A percentile compares a stretch with the other conserved stretches of the same genome.
phyloP scores from a whole-genome alignment of 768 basidiomycete species.

The Rhizopogon vesiculosus region DNA sequence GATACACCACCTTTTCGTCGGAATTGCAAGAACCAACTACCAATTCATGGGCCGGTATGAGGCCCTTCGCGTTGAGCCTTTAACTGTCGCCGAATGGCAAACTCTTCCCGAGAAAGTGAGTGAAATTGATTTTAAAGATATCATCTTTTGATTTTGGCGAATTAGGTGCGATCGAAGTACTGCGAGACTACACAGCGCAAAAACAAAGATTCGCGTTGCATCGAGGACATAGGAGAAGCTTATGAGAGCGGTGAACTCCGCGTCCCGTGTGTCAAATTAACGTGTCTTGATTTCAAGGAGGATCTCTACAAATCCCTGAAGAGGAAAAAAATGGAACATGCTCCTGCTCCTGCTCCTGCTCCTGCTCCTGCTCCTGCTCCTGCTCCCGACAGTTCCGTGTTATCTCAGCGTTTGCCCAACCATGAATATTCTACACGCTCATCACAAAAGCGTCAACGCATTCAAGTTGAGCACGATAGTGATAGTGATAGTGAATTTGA shows the following conservation, averaged over 20 bases:
- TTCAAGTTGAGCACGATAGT: background rate
- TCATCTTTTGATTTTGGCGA: background rate
- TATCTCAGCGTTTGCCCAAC: background rate
- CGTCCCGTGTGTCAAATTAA: constrained; percentile 46
- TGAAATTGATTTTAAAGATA: constrained; percentile 9
- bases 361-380: no score
- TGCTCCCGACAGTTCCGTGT: no score
- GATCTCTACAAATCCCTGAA: constrained; percentile 25
- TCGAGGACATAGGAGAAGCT: constrained; percentile 32
- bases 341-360: no score
- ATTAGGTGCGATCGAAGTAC: constrained; percentile 19
- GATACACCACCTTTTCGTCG: constrained; percentile 42
- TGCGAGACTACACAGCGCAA: constrained; percentile 36
- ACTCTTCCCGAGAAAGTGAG: constrained; percentile 36
- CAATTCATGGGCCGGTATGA: constrained; percentile 29
- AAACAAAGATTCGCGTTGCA: constrained; percentile 27
- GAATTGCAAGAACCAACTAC: constrained; percentile 32
- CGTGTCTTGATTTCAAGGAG: constrained; percentile 41
- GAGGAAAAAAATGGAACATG: background rate
- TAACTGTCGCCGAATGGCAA: constrained; percentile 44
- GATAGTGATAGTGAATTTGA: background rate
- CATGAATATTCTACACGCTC: background rate
- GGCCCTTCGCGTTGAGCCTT: constrained; percentile 35
- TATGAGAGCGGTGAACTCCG: constrained; percentile 39
- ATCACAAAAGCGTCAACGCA: background rate